These are phyloP conservation scores for Austroboletus eburneus DNA, from an alignment of 768 basidiomycete genomes.

Conservation along the genomic window DNA sequence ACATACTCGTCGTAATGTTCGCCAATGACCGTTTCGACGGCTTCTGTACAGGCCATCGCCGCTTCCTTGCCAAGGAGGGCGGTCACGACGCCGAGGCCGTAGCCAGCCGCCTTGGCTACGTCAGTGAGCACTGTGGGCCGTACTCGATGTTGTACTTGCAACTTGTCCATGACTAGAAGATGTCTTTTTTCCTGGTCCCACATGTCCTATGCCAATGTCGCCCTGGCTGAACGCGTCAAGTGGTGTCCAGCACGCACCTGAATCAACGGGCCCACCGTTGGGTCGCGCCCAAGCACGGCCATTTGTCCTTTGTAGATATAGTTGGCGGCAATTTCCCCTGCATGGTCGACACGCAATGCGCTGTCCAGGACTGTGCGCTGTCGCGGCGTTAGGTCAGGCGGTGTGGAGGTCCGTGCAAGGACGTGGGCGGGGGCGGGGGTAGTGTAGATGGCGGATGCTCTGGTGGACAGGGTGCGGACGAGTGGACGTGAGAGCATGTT, in stretches of 20 bases:
- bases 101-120: conserved; percentile 83
- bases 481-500: conserved; percentile 10
- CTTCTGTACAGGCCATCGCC: conserved; percentile 98
- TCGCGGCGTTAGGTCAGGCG: conserved; percentile 43
- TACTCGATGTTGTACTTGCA: conserved; percentile 78
- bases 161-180: conserved; percentile 76
- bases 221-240: conserved; percentile 1
- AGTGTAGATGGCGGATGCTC: conserved; percentile 49
- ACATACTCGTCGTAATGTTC: conserved; percentile 98
- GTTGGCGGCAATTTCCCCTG: conserved; percentile 93
- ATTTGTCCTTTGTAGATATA: conserved; percentile 92
- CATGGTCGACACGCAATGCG: conserved; percentile 89
- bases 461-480: conserved; percentile 21
- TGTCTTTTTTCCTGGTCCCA: conserved; percentile 97
- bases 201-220: conserved; percentile 67
- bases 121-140: conserved; percentile 83
- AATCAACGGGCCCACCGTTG: conserved; percentile 56
- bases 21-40: conserved; percentile 95
- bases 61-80: conserved; percentile 89
- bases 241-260: conserved; percentile 47
- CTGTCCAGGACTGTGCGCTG: conserved; percentile 53
- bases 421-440: conserved; percentile 33
- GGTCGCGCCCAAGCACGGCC: conserved; percentile 62
- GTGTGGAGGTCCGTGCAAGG: conserved; percentile 51
- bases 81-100: conserved; percentile 79